Evolutionary conservation across 2,329 filamentous ascomycete species (phyloP).

Genomic region (Claviceps africana): DNA sequence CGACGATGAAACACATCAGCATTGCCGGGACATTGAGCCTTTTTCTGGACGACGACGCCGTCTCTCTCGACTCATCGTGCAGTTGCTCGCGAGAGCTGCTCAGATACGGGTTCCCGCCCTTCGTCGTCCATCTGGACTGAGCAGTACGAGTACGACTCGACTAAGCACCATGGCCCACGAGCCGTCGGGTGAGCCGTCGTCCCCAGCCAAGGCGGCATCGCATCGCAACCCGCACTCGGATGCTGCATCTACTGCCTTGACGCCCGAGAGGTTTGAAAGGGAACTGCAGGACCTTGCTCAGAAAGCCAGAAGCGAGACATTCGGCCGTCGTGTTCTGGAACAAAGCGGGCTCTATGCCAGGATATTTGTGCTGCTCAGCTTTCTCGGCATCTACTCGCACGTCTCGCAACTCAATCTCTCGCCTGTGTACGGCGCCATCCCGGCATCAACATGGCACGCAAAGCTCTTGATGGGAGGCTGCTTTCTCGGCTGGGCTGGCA

Average conservation of each 20-base stretch:
- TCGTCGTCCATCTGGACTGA: background rate
- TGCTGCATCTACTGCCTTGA: conserved; percentile 21
- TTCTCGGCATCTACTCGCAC: conserved; percentile 47
- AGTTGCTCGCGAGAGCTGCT: background rate
- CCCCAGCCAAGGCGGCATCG: background rate
- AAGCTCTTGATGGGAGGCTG: conserved; percentile 51
- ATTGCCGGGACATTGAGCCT: background rate
- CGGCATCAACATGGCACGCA: conserved; percentile 58
- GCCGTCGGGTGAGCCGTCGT: no score
- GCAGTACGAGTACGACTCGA: no score
- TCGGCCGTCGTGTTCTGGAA: conserved; percentile 18
- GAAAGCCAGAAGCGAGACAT: conserved; percentile 23
- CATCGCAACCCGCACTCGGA: background rate
- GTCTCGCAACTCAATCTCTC: conserved; percentile 65
- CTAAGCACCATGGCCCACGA: background rate
- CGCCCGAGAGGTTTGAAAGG: conserved; percentile 37
- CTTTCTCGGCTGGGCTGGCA: conserved; percentile 59
- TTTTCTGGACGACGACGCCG: background rate
- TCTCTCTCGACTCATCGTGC: background rate
- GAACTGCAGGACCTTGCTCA: conserved; percentile 38
- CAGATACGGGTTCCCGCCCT: background rate
- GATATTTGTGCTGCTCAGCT: conserved; percentile 15
- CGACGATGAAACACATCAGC: background rate
- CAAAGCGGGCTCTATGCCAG: conserved; percentile 27
- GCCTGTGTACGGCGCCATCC: conserved; percentile 79